Base-by-base conservation (phyloP, 257 asterid genomes). In the Thymus quinquecostatus region DNA sequence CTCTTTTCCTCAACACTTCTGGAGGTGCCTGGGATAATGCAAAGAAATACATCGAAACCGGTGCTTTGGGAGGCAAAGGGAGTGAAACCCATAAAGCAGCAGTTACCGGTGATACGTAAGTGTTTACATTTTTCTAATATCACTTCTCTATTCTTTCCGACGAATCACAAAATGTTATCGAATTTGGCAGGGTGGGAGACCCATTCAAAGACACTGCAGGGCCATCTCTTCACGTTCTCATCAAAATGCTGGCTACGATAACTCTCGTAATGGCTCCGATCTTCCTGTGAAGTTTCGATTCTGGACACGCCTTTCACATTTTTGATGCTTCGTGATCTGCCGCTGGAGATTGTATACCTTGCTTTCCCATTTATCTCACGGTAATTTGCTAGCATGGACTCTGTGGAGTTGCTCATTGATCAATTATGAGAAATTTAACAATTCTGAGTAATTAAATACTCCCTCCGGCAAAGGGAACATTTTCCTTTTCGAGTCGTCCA, bases 21-120 rank as follows among this genome's bases (percentile, higher is more conserved):
- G 99, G 99, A 66, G 99, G 99, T 51, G 99, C 99, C 27, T 95
- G 99, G 99, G 99, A 95, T 77, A 95, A 95, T 66, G 99, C 99
- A 14, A 95, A 95, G 91, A 95, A 95, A 69, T 95, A 95, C 80
- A 95, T 95, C 11, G 99, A 95, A 72, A 92, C 99, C 0, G 99
- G 99, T 10, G 99, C 96, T 61, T 85, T 92, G 7, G 99, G 99
- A 43, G 99, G 99, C 88, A 92, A 95, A 83, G 99, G 99, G 79
- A 95, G 99, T 30, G 99, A 95, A 2, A 75, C 89, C 76, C 99
- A 95, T 75, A 95, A 95, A 85, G 99, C 99, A 56, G 98, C 99
- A 33, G 6, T 95, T 49, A 95, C 99, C 14, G 99, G 99, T 44
- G 99, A 95, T 72, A 95, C 99, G 99, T 92, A 86, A 89, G 99